A percentile compares a stretch with the other conserved stretches of the same genome.
Evolutionary conservation across 2,329 filamentous ascomycete species (phyloP).

Genomic region (Neobulgaria alba): DNA sequence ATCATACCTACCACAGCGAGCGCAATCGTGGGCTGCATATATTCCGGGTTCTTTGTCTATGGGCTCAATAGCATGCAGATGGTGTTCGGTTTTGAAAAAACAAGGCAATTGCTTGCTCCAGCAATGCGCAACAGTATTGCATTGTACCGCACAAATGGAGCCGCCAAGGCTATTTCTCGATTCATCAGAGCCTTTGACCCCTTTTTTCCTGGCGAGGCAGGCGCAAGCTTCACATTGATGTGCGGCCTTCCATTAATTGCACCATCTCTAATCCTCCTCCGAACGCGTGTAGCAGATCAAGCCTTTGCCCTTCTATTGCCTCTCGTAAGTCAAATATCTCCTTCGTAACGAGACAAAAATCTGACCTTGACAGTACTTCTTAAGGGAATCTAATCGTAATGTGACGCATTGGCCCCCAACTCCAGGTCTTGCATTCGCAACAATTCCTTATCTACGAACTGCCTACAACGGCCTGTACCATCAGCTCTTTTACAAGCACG

Average conservation of each 20-base stretch:
- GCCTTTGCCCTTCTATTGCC: constrained; percentile 29
- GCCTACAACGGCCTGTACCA: constrained; percentile 54
- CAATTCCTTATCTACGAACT: constrained; percentile 56
- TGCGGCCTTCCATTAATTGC: constrained; percentile 58
- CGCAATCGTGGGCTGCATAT: constrained; percentile 34
- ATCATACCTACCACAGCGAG: constrained; percentile 25
- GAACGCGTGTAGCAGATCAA: constrained; percentile 51
- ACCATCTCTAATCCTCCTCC: constrained; percentile 56
- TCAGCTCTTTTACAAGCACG: constrained; percentile 20
- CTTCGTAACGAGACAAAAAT: background rate
- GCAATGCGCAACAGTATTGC: background rate
- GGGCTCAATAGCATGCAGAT: constrained; percentile 56
- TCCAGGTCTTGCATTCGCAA: constrained; percentile 55
- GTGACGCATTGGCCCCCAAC: constrained; percentile 40
- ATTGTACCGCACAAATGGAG: background rate
- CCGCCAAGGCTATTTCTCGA: background rate
- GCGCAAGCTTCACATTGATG: background rate
- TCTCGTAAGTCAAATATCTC: constrained; percentile 18
- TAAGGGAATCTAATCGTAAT: constrained; percentile 13
- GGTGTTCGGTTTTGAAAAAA: constrained; percentile 57
- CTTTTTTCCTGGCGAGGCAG: constrained; percentile 17
- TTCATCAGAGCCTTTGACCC: constrained; percentile 12
- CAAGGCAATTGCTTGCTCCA: constrained; percentile 23
- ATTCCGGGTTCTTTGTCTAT: constrained; percentile 44
- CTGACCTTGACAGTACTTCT: constrained; percentile 22